These are phyloP conservation scores for Amphichorda felina DNA, from an alignment of 2,329 filamentous ascomycete species.

Conservation along the genomic window DNA sequence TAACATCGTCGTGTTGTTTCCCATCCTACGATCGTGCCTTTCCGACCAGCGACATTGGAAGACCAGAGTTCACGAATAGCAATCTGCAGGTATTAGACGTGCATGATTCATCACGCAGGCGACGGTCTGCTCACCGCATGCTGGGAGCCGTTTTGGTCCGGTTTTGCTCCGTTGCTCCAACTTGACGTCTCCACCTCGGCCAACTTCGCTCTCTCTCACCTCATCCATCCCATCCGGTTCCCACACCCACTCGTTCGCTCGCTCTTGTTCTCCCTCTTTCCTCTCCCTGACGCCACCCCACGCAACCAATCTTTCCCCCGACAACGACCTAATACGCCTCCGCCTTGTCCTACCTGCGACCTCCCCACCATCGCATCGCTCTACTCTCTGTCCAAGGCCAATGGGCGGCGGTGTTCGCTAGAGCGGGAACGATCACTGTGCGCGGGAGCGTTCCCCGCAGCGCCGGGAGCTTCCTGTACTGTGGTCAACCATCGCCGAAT, in stretches of 20 bases:
- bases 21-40: too few relatives aligned
- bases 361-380: neutral
- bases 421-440: constrained; percentile 41
- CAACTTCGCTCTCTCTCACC: constrained; percentile 2
- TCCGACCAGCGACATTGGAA: too few relatives aligned
- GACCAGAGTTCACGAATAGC: too few relatives aligned
- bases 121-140: too few relatives aligned
- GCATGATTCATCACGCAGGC: too few relatives aligned
- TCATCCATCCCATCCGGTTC: neutral
- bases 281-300: constrained; percentile 1
- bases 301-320: constrained; percentile 1
- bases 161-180: constrained; percentile 2
- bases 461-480: constrained; percentile 26
- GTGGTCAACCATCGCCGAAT: constrained; percentile 1
- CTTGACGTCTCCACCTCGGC: constrained; percentile 3
- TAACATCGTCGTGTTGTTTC: too few relatives aligned
- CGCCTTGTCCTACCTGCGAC: neutral
- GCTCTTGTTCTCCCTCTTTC: neutral
- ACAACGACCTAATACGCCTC: neutral
- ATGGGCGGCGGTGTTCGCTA: constrained; percentile 47
- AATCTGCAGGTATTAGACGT: too few relatives aligned
- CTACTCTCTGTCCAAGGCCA: constrained; percentile 20
- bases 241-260: too few relatives aligned
- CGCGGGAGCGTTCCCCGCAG: constrained; percentile 46
- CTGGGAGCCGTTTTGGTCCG: too few relatives aligned